Percentiles rank a stretch among this genome's conserved stretches.
These are phyloP conservation scores for Tirmania nivea DNA, from an alignment of 495 filamentous ascomycete genomes.

Conservation along the genomic window DNA sequence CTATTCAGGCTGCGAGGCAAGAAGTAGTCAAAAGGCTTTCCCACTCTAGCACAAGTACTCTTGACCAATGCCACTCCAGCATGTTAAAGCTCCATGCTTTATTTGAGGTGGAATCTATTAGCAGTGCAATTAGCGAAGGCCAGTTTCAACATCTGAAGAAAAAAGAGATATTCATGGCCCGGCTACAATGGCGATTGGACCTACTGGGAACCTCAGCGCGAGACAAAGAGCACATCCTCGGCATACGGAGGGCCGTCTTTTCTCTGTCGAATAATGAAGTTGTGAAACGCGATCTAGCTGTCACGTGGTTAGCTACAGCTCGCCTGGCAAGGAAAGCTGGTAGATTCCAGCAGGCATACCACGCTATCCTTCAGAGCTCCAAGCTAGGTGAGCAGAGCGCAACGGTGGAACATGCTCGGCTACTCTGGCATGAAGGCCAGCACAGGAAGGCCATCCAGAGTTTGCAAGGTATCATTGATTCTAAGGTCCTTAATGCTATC, in stretches of 20 bases:
- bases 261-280: constrained; percentile 22
- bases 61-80: constrained; percentile 58
- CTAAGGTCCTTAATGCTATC: constrained; percentile 35
- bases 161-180: constrained; percentile 29
- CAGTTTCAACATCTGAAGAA: constrained; percentile 19
- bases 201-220: constrained; percentile 64
- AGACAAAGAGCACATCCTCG: constrained; percentile 89
- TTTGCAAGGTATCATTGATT: constrained; percentile 60
- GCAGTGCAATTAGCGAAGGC: constrained; percentile 23
- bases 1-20: constrained; percentile 42
- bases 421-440: constrained; percentile 88
- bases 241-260: constrained; percentile 70
- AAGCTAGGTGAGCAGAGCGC: constrained; percentile 64
- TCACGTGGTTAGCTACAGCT: constrained; percentile 69
- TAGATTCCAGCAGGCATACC: constrained; percentile 67
- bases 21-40: constrained; percentile 52
- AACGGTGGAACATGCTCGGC: constrained; percentile 73
- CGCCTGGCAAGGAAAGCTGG: constrained; percentile 67
- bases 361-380: constrained; percentile 75
- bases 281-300: constrained; percentile 48
- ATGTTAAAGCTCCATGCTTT: constrained; percentile 72
- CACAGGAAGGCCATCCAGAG: constrained; percentile 88
- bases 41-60: constrained; percentile 46
- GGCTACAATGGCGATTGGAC: constrained; percentile 54
- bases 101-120: constrained; percentile 67